Percentiles rank a stretch among this genome's conserved stretches.
Evolutionary conservation across 148 eudicot genomes (phyloP).

Genomic region (Euryodendron excelsum): DNA sequence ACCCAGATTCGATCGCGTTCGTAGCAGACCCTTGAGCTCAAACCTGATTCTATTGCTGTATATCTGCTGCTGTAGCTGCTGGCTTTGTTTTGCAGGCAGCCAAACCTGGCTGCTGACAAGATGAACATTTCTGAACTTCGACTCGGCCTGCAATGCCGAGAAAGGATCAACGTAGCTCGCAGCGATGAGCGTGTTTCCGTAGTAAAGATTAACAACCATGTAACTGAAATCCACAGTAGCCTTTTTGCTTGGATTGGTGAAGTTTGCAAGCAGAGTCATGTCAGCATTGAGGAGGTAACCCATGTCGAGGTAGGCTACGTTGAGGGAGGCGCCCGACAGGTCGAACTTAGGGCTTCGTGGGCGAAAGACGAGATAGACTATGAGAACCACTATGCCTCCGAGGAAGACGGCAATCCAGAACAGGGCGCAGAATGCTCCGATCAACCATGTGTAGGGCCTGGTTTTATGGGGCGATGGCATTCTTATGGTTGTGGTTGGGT

Average conservation of each 20-base stretch:
- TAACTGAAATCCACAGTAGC: conserved; percentile 63
- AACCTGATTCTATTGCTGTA: conserved; percentile 45
- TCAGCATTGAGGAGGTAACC: conserved; percentile 74
- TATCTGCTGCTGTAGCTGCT: conserved; percentile 41
- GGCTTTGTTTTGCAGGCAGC: conserved; percentile 41
- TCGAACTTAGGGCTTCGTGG: conserved; percentile 71
- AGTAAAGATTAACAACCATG: conserved; percentile 46
- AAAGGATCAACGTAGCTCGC: conserved; percentile 60
- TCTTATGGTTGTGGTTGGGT: background rate
- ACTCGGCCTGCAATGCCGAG: conserved; percentile 31
- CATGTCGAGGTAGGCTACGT: conserved; percentile 80
- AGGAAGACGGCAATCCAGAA: conserved; percentile 70
- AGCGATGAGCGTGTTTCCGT: conserved; percentile 40
- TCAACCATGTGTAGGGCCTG: conserved; percentile 54
- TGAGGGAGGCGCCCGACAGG: conserved; percentile 54
- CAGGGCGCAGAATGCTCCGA: conserved; percentile 58
- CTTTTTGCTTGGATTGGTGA: conserved; percentile 73
- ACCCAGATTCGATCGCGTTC: conserved; percentile 59
- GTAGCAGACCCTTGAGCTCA: conserved; percentile 54
- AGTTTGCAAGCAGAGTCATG: conserved; percentile 62
- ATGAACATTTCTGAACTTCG: conserved; percentile 45
- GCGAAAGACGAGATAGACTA: conserved; percentile 61
- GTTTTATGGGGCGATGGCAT: conserved; percentile 39
- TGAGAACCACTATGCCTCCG: conserved; percentile 67
- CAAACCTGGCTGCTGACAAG: conserved; percentile 66